Percentiles rank a stretch among this genome's conserved stretches.
These are phyloP conservation scores for Daedaleopsis sinensis DNA, from an alignment of 768 basidiomycete species.

Conservation along the genomic window DNA sequence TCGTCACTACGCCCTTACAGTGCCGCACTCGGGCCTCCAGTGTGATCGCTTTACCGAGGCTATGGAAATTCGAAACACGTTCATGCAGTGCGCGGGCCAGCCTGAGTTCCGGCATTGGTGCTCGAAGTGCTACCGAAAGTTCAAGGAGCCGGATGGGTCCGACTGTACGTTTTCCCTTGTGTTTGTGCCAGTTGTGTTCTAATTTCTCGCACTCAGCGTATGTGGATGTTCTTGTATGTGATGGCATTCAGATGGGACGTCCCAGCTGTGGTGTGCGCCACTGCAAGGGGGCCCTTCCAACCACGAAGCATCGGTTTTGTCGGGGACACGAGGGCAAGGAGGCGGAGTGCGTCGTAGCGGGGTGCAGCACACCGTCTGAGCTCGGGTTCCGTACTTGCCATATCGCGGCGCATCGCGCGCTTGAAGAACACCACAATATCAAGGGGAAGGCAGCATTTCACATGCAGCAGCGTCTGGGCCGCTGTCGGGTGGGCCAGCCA, in stretches of 20 bases:
- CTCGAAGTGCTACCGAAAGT: conserved; percentile 28
- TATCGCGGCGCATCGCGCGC: conserved; percentile 3
- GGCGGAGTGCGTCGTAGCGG: no score
- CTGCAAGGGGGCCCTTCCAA: conserved; percentile 18
- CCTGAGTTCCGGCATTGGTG: conserved; percentile 34
- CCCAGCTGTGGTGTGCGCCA: conserved; percentile 27
- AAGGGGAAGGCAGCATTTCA: neutral
- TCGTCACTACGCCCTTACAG: conserved; percentile 13
- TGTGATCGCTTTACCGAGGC: conserved; percentile 27
- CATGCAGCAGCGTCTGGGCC: no score
- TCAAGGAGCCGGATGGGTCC: conserved; percentile 14
- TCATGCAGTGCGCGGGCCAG: conserved; percentile 29
- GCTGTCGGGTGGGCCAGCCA: neutral
- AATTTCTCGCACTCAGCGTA: conserved; percentile 2
- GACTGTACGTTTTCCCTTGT: no score
- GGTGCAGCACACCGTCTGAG: no score
- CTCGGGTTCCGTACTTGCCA: neutral
- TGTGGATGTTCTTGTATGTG: conserved; percentile 21
- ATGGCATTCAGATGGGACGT: conserved; percentile 32
- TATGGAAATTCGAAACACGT: conserved; percentile 29
- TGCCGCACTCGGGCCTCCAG: conserved; percentile 30
- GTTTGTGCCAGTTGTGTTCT: no score
- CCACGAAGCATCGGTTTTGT: conserved; percentile 21
- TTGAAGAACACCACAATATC: conserved; percentile 2
- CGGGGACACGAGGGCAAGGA: conserved; percentile 8